Percentiles rank a stretch among this genome's conserved stretches.
Evolutionary conservation across 805 yeast genomes (phyloP).

Genomic region (Ogataea kodamae): DNA sequence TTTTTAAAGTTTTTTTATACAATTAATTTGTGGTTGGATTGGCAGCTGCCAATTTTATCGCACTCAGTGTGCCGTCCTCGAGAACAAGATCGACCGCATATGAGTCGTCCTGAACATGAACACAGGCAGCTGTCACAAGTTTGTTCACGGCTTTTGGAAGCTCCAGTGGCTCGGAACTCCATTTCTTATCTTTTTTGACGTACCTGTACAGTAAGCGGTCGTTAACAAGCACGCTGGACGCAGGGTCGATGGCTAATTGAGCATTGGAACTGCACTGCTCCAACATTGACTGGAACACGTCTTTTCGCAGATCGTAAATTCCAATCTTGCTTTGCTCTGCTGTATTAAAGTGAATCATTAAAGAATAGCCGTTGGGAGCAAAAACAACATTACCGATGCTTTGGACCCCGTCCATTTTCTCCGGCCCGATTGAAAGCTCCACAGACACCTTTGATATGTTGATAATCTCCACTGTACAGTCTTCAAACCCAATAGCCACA

Average conservation of each 20-base stretch:
- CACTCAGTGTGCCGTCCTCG: conserved; percentile 2
- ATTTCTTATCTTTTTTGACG: conserved; percentile 21
- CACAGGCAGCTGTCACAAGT: neutral
- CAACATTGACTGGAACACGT: conserved; percentile 7
- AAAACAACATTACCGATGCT: conserved; percentile 40
- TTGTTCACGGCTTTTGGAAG: conserved; percentile 1
- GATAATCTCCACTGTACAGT: conserved; percentile 36
- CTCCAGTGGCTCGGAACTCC: conserved; percentile 13
- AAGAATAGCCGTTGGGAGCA: conserved; percentile 65
- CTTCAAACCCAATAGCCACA: conserved; percentile 34
- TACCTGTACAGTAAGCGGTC: conserved; percentile 18
- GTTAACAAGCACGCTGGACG: conserved; percentile 17
- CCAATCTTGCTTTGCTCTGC: conserved; percentile 15
- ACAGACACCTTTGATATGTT: conserved; percentile 38
- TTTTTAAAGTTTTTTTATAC: too few relatives aligned
- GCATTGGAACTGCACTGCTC: conserved; percentile 1
- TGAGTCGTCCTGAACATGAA: neutral
- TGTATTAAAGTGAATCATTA: conserved; percentile 25
- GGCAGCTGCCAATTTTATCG: neutral
- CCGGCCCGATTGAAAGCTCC: conserved; percentile 33
- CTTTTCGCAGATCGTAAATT: conserved; percentile 27
- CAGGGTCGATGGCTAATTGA: conserved; percentile 14
- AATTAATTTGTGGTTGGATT: too few relatives aligned
- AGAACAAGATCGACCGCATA: conserved; percentile 1
- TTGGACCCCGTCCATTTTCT: conserved; percentile 2